Evolutionary conservation across 1,284 basidiomycete genomes (phyloP).

Genomic region (Cerrena zonata): DNA sequence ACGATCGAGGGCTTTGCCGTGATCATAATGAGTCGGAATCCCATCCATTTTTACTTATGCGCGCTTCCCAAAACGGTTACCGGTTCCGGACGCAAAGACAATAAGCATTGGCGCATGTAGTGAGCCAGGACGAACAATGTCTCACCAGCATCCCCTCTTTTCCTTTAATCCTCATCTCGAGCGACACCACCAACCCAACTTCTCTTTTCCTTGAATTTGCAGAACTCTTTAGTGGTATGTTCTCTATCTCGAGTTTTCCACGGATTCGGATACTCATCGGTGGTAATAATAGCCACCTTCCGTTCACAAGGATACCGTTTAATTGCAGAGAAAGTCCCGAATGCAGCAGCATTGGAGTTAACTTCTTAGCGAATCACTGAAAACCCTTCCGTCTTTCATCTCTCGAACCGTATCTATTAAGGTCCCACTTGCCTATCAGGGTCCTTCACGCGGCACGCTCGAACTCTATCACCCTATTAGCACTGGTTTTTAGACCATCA

Average conservation of each 20-base stretch:
- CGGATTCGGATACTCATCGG: not conserved
- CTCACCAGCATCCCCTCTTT: not conserved
- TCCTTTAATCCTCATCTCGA: not conserved
- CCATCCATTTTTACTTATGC: not conserved
- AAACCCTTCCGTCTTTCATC: no score
- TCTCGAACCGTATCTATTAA: not conserved
- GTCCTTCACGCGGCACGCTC: not conserved
- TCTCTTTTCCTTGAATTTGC: no score
- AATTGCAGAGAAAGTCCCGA: not conserved
- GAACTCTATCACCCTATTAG: not conserved
- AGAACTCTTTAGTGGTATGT: no score
- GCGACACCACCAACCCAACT: not conserved
- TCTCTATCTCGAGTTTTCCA: not conserved
- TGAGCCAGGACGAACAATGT: not conserved
- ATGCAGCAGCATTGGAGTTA: not conserved
- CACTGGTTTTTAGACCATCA: not conserved
- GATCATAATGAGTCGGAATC: not conserved
- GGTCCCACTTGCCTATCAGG: not conserved
- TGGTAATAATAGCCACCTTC: not conserved
- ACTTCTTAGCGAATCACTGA: no score
- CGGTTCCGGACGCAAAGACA: not conserved
- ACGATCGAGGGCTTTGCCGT: not conserved
- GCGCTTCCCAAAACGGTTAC: not conserved
- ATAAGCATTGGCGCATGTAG: not conserved
- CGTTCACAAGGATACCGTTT: not conserved